These are phyloP conservation scores for Babesia bovis DNA, from an alignment of 169 alveolate species.

Conservation along the genomic window DNA sequence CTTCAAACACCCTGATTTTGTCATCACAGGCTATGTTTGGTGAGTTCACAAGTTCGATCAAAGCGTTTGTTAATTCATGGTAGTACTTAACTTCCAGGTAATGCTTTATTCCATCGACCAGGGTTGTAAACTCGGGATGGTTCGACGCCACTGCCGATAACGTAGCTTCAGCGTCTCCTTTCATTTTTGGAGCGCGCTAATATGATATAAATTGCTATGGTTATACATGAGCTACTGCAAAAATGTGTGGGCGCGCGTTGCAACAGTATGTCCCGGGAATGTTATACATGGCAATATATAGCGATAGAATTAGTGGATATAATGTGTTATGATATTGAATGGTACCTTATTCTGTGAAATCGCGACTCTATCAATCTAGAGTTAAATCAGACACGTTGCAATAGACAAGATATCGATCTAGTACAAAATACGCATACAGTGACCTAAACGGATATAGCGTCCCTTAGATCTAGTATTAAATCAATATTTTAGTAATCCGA, in stretches of 20 bases:
- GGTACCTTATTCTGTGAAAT: no score
- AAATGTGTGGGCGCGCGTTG: not conserved
- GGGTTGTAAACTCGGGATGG: constrained; percentile 47
- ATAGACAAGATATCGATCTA: no score
- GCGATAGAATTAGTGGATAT: no score
- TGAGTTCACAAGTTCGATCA: constrained; percentile 29
- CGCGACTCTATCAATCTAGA: no score
- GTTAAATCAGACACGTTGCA: no score
- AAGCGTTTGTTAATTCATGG: constrained; percentile 67
- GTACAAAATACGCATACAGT: no score
- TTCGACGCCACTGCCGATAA: constrained; percentile 46
- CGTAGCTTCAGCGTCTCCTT: constrained; percentile 64
- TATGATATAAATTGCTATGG: not conserved
- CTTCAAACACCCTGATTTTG: constrained; percentile 57
- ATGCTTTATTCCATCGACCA: constrained; percentile 51
- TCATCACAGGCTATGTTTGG: constrained; percentile 43
- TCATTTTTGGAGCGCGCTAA: constrained; percentile 48
- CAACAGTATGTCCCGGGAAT: no score
- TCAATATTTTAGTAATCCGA: no score
- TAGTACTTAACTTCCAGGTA: constrained; percentile 49
- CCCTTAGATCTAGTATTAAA: no score
- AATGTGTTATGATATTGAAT: no score
- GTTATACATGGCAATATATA: no score
- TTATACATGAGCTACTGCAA: not conserved
- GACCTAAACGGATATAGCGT: no score